Percentiles rank a stretch among this genome's conserved stretches.
These are phyloP conservation scores for Hygrophoropsis aurantiaca DNA, from an alignment of 768 basidiomycete species.

Conservation along the genomic window DNA sequence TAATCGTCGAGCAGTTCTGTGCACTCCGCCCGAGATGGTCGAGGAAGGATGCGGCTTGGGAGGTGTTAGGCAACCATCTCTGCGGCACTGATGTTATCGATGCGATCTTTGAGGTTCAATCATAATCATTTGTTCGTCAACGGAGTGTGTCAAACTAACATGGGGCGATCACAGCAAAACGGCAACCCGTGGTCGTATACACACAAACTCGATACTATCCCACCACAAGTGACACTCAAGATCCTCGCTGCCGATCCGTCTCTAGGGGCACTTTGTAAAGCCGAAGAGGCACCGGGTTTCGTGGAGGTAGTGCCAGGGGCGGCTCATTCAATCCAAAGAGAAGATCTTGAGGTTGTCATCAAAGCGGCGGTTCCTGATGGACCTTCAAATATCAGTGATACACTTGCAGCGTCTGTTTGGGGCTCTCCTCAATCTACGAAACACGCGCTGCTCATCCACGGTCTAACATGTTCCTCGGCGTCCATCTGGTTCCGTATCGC, in stretches of 20 bases:
- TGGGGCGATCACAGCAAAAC: conserved; percentile 7
- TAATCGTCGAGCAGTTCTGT: background rate
- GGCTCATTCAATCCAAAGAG: conserved; percentile 26
- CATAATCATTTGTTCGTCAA: background rate
- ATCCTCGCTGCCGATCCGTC: conserved; percentile 21
- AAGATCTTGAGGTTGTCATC: conserved; percentile 20
- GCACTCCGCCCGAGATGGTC: conserved; percentile 9
- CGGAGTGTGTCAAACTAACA: background rate
- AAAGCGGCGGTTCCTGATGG: conserved; percentile 2
- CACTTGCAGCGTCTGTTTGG: conserved; percentile 6
- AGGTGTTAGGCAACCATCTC: conserved; percentile 5
- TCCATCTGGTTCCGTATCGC: conserved; percentile 19
- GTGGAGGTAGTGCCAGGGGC: conserved; percentile 10
- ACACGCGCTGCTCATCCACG: conserved; percentile 26
- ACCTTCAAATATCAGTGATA: too few relatives aligned
- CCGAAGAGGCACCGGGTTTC: conserved; percentile 13
- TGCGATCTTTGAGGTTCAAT: conserved; percentile 7
- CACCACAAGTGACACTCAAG: conserved; percentile 12
- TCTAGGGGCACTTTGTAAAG: background rate
- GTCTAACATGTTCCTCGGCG: conserved; percentile 16
- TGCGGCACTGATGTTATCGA: conserved; percentile 5
- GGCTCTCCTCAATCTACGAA: conserved; percentile 21
- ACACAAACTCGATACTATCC: background rate
- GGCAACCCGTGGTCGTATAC: conserved; percentile 17
- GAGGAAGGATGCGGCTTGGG: conserved; percentile 8